Conservation (phyloP, 805 yeast species). For the Saccharomyces mikatae region DNA sequence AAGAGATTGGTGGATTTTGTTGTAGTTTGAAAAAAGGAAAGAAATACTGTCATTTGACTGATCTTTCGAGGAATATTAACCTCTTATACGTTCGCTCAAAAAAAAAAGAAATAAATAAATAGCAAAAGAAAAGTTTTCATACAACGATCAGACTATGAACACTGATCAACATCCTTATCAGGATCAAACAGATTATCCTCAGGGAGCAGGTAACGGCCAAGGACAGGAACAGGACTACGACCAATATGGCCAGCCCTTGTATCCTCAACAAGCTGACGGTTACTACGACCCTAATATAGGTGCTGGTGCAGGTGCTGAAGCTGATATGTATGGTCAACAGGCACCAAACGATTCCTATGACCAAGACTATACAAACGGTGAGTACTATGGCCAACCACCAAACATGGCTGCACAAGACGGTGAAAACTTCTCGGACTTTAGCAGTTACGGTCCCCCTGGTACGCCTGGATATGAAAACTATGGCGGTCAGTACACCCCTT, state of each 20-base stretch:
- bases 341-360: conserved; percentile 16
- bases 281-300: conserved; percentile 28
- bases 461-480: conserved; percentile 46
- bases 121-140: conserved; percentile 6
- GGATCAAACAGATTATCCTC: conserved; percentile 18
- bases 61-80: not conserved
- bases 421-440: conserved; percentile 61
- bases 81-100: not conserved
- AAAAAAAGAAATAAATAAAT: not conserved
- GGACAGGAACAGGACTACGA: conserved; percentile 24
- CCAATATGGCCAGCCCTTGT: conserved; percentile 37
- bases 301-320: conserved; percentile 13
- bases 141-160: conserved; percentile 18
- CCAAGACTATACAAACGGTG: conserved; percentile 4
- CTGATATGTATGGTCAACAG: conserved; percentile 3
- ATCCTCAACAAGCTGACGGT: conserved; percentile 31
- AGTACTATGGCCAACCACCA: conserved; percentile 34
- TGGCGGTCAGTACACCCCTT: conserved; percentile 63
- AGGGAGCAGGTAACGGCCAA: conserved; percentile 10
- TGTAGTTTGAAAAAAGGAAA: not conserved
- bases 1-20: not conserved
- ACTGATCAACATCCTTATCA: conserved; percentile 28
- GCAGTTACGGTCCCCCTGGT: conserved; percentile 50
- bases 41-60: not conserved
- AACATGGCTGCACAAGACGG: conserved; percentile 36